These are phyloP conservation scores for Curvularia lunata DNA, from an alignment of 2,329 filamentous ascomycete species.

Conservation along the genomic window DNA sequence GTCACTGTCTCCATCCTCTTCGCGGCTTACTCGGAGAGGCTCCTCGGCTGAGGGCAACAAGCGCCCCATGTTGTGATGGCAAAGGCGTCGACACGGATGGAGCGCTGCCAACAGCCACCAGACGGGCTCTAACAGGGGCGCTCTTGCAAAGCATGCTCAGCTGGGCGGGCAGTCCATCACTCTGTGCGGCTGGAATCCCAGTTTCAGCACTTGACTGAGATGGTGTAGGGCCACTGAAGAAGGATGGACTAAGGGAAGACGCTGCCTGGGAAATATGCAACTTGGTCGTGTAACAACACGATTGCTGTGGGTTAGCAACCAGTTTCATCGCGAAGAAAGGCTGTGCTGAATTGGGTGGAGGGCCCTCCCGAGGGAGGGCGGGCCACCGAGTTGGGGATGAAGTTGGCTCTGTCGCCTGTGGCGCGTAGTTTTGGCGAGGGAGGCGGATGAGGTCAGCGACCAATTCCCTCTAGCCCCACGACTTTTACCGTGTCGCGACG, in stretches of 20 bases:
- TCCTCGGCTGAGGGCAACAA: slow-evolving; percentile 33
- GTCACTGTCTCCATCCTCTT: slow-evolving; percentile 23
- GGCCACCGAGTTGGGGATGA: slow-evolving; percentile 18
- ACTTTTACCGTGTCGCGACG: slow-evolving; percentile 29
- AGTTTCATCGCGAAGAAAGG: slow-evolving; percentile 9
- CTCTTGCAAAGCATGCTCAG: slow-evolving; percentile 23
- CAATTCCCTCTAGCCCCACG: slow-evolving; percentile 17
- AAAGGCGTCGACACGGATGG: slow-evolving; percentile 30
- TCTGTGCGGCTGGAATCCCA: slow-evolving; percentile 35
- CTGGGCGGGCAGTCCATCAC: slow-evolving; percentile 18
- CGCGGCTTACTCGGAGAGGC: slow-evolving; percentile 29
- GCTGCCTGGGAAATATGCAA: slow-evolving; percentile 22
- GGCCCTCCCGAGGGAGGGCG: slow-evolving; percentile 1
- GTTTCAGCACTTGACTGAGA: slow-evolving; percentile 38
- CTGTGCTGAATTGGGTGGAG: slow-evolving; percentile 9
- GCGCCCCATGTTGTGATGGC: slow-evolving; percentile 42
- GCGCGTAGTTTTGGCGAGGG: slow-evolving; percentile 14
- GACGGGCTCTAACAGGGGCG: slow-evolving; percentile 26
- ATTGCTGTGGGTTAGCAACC: slow-evolving; percentile 16
- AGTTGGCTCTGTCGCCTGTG: slow-evolving; percentile 11
- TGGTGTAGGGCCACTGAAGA: slow-evolving; percentile 28
- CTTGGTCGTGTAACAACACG: slow-evolving; percentile 19
- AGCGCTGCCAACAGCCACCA: slow-evolving; percentile 22
- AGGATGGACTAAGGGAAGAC: slow-evolving; percentile 24
- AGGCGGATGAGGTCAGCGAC: slow-evolving; percentile 21